Evolutionary conservation across 305 asterid genomes (phyloP).

Genomic region (Plantago coronopus): DNA sequence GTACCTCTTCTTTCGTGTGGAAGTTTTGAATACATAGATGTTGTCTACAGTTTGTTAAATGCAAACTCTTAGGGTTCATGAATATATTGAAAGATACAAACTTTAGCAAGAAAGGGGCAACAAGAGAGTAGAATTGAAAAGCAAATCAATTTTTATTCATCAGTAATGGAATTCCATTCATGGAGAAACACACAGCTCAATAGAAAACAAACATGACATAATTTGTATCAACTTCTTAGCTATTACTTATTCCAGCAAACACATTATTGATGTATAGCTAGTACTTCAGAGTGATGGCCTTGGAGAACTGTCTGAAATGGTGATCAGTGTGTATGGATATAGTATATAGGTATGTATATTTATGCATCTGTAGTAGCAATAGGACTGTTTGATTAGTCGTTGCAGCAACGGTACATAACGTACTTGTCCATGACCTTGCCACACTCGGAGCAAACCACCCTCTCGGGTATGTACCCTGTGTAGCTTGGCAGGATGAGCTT

Average conservation of each 20-base stretch:
- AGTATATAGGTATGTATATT: background rate
- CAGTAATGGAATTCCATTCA: background rate
- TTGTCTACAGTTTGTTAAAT: background rate
- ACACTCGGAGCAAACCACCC: constrained; percentile 74
- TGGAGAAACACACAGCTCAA: background rate
- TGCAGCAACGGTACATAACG: constrained; percentile 88
- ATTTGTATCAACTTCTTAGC: background rate
- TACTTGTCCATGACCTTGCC: constrained; percentile 72
- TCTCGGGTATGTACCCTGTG: constrained; percentile 58
- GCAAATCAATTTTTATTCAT: background rate
- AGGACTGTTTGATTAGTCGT: constrained; percentile 27
- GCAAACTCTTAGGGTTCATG: background rate
- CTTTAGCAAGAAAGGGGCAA: no score
- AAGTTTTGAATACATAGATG: background rate
- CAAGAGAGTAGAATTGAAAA: background rate
- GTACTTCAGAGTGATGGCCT: background rate
- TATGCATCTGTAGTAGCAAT: background rate
- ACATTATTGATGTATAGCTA: background rate
- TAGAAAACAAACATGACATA: background rate
- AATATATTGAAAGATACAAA: no score
- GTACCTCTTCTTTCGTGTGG: background rate
- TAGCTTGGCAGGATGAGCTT: constrained; percentile 61
- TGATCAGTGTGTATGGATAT: background rate
- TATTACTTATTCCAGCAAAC: background rate
- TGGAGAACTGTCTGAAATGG: constrained; percentile 5